These are phyloP conservation scores for Flaveria trinervia DNA, from an alignment of 129 eudicot species.

Conservation along the genomic window DNA sequence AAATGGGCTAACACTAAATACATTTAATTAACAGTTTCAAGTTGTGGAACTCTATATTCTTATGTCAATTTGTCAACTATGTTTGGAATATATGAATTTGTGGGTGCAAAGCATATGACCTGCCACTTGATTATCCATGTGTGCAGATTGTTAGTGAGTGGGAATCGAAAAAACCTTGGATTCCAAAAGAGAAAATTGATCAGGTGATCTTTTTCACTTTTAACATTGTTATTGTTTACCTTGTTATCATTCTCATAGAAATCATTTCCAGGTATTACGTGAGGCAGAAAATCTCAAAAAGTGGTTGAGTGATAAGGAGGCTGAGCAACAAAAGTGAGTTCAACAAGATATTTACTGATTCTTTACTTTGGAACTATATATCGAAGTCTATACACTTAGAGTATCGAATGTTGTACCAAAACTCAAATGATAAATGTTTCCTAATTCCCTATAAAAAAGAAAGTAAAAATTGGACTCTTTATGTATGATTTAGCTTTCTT, in stretches of 20 bases:
- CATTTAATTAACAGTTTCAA: too few relatives aligned
- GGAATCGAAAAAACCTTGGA: constrained; percentile 89
- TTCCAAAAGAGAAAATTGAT: constrained; percentile 76
- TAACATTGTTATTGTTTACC: background rate
- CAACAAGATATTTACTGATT: background rate
- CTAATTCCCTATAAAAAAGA: background rate
- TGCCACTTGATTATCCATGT: constrained; percentile 7
- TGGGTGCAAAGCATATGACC: constrained; percentile 21
- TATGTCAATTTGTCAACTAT: background rate
- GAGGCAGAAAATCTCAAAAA: constrained; percentile 69
- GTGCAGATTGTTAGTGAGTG: constrained; percentile 80
- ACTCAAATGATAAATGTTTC: background rate
- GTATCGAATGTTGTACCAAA: background rate
- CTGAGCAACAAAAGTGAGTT: constrained; percentile 85
- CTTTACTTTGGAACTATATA: background rate
- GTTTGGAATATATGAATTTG: constrained; percentile 6
- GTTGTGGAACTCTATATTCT: constrained; percentile 1
- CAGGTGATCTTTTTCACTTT: constrained; percentile 49
- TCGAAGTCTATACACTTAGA: background rate
- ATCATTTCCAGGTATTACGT: constrained; percentile 50
- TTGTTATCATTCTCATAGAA: background rate
- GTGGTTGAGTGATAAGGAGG: constrained; percentile 94
- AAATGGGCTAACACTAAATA: too few relatives aligned
- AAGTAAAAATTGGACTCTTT: background rate
- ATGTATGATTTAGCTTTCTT: background rate